A percentile compares a stretch with the other conserved stretches of the same genome.
These are phyloP conservation scores for Sarcomyxa edulis DNA, from an alignment of 768 basidiomycete genomes.

Conservation along the genomic window DNA sequence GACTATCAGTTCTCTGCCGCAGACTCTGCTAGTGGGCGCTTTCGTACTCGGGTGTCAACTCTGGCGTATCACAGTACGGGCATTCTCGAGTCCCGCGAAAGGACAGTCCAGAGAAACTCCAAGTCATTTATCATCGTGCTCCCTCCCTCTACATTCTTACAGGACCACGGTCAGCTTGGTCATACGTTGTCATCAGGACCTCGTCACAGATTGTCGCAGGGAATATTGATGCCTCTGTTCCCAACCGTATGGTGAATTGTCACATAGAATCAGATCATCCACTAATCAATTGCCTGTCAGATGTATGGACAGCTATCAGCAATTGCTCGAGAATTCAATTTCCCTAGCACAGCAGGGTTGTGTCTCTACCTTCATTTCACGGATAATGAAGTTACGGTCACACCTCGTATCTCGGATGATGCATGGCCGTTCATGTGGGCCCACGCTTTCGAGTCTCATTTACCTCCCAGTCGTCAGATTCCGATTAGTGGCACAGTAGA, in stretches of 20 bases:
- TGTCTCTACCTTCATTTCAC: constrained; percentile 71
- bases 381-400: constrained; percentile 48
- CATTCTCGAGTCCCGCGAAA: constrained; percentile 38
- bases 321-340: constrained; percentile 78
- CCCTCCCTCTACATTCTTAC: constrained; percentile 54
- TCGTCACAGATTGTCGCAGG: constrained; percentile 55
- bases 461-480: constrained; percentile 23
- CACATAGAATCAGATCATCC: constrained; percentile 4
- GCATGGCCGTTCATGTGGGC: constrained; percentile 72
- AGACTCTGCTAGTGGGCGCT: constrained; percentile 27
- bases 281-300: constrained; percentile 27
- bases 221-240: constrained; percentile 69
- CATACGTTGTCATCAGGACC: constrained; percentile 56
- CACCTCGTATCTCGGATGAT: constrained; percentile 75
- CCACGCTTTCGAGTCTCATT: constrained; percentile 45
- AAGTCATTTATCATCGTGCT: constrained; percentile 63
- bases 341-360: constrained; percentile 72
- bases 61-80: constrained; percentile 51
- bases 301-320: constrained; percentile 73
- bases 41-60: constrained; percentile 42
- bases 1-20: constrained; percentile 14
- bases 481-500: constrained; percentile 79
- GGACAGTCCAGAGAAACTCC: constrained; percentile 29
- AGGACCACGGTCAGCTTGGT: constrained; percentile 55
- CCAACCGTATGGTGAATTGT: constrained; percentile 46